These are phyloP conservation scores for Pythium coloratum DNA, from an alignment of 352 stramenopile species.

Conservation along the genomic window DNA sequence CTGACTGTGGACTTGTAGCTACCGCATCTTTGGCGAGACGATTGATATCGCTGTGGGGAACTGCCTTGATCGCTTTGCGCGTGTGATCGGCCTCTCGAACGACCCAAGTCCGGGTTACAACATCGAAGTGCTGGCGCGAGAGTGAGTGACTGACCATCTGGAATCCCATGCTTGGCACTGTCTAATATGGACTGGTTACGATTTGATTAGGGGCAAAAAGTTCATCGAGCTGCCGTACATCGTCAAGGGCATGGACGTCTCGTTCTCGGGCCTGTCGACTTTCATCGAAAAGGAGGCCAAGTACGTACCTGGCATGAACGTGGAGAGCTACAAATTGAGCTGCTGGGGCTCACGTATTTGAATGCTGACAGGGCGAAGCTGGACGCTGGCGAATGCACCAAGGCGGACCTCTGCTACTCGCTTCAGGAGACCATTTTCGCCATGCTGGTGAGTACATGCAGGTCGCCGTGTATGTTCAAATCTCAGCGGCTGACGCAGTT, in stretches of 20 bases:
- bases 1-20: constrained; percentile 44
- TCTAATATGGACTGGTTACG: neutral
- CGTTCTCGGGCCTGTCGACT: constrained; percentile 97
- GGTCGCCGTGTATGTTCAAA: too few relatives aligned
- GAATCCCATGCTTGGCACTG: neutral
- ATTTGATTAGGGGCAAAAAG: constrained; percentile 61
- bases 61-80: constrained; percentile 97
- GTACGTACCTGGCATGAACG: constrained; percentile 30
- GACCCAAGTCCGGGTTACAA: constrained; percentile 99
- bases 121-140: constrained; percentile 98
- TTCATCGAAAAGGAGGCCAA: constrained; percentile 95
- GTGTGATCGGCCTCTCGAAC: constrained; percentile 96
- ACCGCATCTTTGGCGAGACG: constrained; percentile 99
- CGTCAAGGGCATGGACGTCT: constrained; percentile 99
- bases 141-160: constrained; percentile 44
- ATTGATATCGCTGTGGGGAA: constrained; percentile 99
- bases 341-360: constrained; percentile 1
- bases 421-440: constrained; percentile 99
- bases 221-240: constrained; percentile 98
- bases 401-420: constrained; percentile 97
- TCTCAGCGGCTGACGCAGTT: neutral
- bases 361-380: constrained; percentile 62
- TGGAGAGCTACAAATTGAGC: neutral
- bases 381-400: constrained; percentile 88
- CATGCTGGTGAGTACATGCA: constrained; percentile 91